These are phyloP conservation scores for Tinospora cordifolia DNA, from an alignment of 164 flowering plant species.

Conservation along the genomic window DNA sequence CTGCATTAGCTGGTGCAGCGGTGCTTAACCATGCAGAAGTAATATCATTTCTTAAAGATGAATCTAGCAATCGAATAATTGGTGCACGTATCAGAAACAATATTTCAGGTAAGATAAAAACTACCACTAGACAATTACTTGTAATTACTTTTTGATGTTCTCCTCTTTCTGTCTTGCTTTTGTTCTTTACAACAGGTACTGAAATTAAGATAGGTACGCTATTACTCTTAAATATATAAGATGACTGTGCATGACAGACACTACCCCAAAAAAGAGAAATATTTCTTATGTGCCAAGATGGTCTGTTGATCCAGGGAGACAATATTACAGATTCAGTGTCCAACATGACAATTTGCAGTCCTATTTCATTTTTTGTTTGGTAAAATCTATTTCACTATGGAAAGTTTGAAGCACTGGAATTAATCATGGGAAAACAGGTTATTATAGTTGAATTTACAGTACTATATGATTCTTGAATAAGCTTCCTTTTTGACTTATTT, in stretches of 20 bases:
- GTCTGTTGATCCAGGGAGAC: background rate
- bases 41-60: slow-evolving; percentile 70
- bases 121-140: background rate
- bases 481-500: background rate
- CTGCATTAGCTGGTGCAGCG: slow-evolving; percentile 95
- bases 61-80: slow-evolving; percentile 44
- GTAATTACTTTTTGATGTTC: background rate
- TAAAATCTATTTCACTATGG: background rate
- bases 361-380: background rate
- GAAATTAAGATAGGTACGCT: background rate
- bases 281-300: background rate
- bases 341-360: background rate
- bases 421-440: background rate
- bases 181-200: background rate
- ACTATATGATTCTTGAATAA: background rate
- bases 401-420: background rate
- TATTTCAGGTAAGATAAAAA: slow-evolving; percentile 51
- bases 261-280: background rate
- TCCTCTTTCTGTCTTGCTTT: background rate
- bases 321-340: background rate
- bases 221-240: background rate
- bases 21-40: slow-evolving; percentile 97
- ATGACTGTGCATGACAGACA: background rate
- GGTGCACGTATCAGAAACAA: slow-evolving; percentile 83
- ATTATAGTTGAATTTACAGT: background rate